Percentiles rank a stretch among this genome's conserved stretches.
Evolutionary conservation across 139 green algal genomes (phyloP).

Genomic region (Eudorina sp.): DNA sequence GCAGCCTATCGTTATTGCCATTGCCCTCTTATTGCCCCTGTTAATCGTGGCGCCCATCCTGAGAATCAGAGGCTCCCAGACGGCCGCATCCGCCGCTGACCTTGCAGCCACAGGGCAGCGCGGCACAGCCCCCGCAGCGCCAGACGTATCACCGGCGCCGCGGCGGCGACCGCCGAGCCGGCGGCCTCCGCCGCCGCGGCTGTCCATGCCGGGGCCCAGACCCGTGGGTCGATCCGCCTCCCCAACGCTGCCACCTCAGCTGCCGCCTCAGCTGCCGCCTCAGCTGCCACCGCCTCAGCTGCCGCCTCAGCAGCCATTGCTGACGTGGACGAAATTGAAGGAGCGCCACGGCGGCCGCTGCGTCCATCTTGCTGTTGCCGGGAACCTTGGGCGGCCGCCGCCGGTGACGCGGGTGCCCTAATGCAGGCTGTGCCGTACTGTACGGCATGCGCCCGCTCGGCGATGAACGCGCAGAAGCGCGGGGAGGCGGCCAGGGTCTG

Average conservation of each 20-base stretch:
- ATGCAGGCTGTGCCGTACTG: not conserved
- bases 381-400: not conserved
- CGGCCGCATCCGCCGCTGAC: too few species aligned
- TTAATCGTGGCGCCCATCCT: too few species aligned
- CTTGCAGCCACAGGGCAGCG: not conserved
- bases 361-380: not conserved
- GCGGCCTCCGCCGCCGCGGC: not conserved
- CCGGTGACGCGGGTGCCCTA: not conserved
- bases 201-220: not conserved
- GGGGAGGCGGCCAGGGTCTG: constrained; percentile 7
- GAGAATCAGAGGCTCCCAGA: too few species aligned
- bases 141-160: not conserved
- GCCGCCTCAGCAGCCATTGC: not conserved
- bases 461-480: not conserved
- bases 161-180: not conserved
- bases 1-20: too few species aligned
- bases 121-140: not conserved
- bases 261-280: not conserved
- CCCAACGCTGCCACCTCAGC: too few species aligned
- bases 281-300: not conserved
- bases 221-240: not conserved
- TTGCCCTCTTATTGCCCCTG: too few species aligned
- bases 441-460: not conserved
- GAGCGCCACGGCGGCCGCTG: not conserved
- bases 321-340: not conserved